phyloP scores from a whole-genome alignment of 257 asterid species.

The Fraxinus anomala region DNA sequence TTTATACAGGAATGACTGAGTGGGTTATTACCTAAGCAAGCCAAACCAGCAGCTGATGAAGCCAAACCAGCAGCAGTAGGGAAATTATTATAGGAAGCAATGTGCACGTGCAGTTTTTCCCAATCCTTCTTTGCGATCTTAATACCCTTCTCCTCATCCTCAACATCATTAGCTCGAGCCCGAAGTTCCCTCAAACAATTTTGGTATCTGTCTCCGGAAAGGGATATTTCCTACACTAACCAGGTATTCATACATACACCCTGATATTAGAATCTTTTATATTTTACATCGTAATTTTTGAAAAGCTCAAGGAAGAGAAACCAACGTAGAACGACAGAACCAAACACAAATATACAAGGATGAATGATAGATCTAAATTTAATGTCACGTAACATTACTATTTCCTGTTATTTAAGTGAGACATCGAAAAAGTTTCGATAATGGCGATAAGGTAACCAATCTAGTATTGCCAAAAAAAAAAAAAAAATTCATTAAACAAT shows the following conservation, averaged over 20 bases:
- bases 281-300: constrained; percentile 7
- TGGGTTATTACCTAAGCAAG: constrained; percentile 62
- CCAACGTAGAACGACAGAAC: neutral
- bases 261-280: constrained; percentile 20
- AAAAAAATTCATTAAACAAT: no score
- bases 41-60: no score
- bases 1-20: constrained; percentile 17
- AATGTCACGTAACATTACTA: no score
- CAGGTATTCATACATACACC: constrained; percentile 24
- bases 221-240: constrained; percentile 80
- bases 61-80: constrained; percentile 99
- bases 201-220: constrained; percentile 86
- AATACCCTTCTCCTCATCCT: constrained; percentile 85
- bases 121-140: constrained; percentile 78
- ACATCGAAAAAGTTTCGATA: no score
- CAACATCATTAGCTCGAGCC: constrained; percentile 78
- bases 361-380: neutral
- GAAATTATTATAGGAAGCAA: constrained; percentile 91
- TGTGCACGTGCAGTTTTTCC: constrained; percentile 79
- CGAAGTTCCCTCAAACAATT: constrained; percentile 91
- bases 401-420: neutral
- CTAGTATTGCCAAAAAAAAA: no score
- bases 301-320: neutral
- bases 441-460: no score
- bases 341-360: neutral